A percentile compares a stretch with the other conserved stretches of the same genome.
Conservation (phyloP, 805 yeast species). For the Wickerhamiella occidentalis region DNA sequence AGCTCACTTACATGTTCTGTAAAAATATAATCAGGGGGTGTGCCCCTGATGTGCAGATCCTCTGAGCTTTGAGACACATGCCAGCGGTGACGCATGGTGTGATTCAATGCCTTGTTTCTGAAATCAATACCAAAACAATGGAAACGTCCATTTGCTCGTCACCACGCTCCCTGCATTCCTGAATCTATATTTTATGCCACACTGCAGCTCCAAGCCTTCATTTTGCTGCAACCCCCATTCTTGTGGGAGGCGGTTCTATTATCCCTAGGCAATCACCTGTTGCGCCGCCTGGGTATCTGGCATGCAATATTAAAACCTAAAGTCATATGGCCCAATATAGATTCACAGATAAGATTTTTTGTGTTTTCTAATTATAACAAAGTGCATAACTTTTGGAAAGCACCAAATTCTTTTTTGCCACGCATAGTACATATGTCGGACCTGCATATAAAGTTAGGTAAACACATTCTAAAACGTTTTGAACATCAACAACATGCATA, state of each 20-base stretch:
- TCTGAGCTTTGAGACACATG: slow-evolving; percentile 1
- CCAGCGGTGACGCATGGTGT: slow-evolving; percentile 4
- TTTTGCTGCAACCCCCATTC: neutral
- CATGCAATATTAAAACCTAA: neutral
- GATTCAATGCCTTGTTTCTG: neutral
- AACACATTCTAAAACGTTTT: neutral
- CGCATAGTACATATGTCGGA: slow-evolving; percentile 2
- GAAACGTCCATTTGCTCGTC: neutral
- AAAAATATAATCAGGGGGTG: neutral
- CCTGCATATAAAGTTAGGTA: neutral
- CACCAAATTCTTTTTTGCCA: neutral
- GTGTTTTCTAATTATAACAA: neutral
- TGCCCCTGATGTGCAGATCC: neutral
- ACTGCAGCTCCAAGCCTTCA: neutral
- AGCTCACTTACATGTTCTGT: neutral
- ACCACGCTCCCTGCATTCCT: too few relatives aligned
- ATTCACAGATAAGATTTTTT: neutral
- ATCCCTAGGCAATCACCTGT: neutral
- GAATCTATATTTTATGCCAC: neutral
- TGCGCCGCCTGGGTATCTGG: neutral
- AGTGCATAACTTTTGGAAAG: neutral
- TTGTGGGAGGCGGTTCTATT: neutral
- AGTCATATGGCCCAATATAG: neutral
- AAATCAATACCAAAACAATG: neutral
- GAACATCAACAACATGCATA: neutral